A percentile compares a stretch with the other conserved stretches of the same genome.
phyloP scores from a whole-genome alignment of 176 grass and related monocot species.

The Thinopyrum elongatum region DNA sequence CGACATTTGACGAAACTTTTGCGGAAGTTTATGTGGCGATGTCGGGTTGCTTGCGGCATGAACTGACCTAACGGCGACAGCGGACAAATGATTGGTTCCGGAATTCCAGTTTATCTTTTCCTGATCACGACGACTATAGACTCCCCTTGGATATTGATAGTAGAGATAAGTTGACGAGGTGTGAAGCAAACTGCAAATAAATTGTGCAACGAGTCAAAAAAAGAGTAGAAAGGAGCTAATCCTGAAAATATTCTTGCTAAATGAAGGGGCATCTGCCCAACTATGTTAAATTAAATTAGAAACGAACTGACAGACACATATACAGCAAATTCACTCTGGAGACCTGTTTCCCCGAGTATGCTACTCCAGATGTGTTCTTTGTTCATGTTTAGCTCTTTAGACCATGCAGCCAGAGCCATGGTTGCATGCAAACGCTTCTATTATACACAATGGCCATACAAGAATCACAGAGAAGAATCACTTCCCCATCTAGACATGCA shows the following conservation, averaged over 20 bases:
- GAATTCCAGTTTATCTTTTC: background rate
- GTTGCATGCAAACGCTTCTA: background rate
- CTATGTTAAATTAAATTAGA: background rate
- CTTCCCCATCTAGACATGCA: background rate
- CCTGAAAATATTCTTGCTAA: background rate
- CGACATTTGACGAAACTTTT: background rate
- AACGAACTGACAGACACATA: background rate
- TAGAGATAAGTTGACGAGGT: background rate
- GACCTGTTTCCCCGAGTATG: background rate
- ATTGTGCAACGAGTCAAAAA: background rate
- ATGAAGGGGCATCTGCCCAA: background rate
- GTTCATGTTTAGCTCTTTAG: background rate
- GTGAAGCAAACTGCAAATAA: background rate
- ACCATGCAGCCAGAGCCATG: background rate
- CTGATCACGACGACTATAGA: no score
- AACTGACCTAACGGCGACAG: background rate
- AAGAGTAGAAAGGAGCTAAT: background rate
- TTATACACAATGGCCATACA: conserved; percentile 25
- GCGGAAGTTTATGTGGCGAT: background rate
- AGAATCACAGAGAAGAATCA: conserved; percentile 36
- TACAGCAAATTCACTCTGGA: background rate
- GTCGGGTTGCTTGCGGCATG: background rate
- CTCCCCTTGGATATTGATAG: no score
- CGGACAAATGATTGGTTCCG: background rate
- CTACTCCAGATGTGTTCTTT: background rate